Evolutionary conservation across 2,329 filamentous ascomycete genomes (phyloP).

Genomic region (Colletotrichum sojae): DNA sequence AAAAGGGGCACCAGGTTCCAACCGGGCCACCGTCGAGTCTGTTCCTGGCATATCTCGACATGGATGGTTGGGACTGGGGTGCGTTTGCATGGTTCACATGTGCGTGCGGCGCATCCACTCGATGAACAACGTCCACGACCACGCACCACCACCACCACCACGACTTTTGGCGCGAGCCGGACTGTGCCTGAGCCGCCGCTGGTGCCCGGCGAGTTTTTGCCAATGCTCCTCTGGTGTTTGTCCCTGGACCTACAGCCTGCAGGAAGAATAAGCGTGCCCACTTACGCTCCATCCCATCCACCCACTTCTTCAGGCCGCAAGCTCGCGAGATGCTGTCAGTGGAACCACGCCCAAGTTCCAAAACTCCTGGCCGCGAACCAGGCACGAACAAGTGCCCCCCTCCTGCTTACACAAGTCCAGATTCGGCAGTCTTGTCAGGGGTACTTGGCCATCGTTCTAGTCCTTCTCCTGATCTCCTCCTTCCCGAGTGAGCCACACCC

Average conservation of each 20-base stretch:
- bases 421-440: constrained; percentile 20
- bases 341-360: neutral
- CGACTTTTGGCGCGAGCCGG: constrained; percentile 7
- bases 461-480: constrained; percentile 11
- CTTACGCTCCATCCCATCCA: neutral
- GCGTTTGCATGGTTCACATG: constrained; percentile 5
- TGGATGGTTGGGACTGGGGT: constrained; percentile 5
- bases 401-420: neutral
- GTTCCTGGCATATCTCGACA: constrained; percentile 26
- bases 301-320: neutral
- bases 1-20: constrained; percentile 22
- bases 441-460: constrained; percentile 27
- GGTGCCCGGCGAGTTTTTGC: neutral
- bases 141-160: constrained; percentile 2
- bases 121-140: constrained; percentile 8
- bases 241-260: constrained; percentile 27
- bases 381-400: neutral
- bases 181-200: constrained; percentile 24
- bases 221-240: constrained; percentile 3
- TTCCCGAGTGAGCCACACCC: neutral
- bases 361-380: neutral
- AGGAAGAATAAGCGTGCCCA: constrained; percentile 4
- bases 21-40: constrained; percentile 8
- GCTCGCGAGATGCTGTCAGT: neutral
- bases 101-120: constrained; percentile 13